Conservation (phyloP, 371 early-diverging fungal genomes). For the Mucor velutinosus region DNA sequence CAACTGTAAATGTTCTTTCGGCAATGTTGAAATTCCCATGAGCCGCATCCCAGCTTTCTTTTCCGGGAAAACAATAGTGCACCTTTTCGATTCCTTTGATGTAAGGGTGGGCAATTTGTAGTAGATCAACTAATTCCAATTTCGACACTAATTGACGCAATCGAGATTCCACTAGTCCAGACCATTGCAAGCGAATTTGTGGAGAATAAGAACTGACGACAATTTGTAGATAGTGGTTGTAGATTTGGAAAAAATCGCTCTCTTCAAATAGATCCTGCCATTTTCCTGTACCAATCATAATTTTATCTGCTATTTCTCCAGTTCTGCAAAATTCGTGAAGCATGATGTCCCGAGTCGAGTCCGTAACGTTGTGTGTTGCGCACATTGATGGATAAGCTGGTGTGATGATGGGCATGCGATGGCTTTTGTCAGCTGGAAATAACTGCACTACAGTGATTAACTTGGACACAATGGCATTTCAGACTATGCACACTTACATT, state of each 20-base stretch:
- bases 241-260: slow-evolving; percentile 89
- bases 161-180: slow-evolving; percentile 79
- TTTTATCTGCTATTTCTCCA: slow-evolving; percentile 70
- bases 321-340: slow-evolving; percentile 84
- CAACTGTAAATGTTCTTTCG: slow-evolving; percentile 32
- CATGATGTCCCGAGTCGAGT: slow-evolving; percentile 88
- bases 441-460: slow-evolving; percentile 35
- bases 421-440: slow-evolving; percentile 87
- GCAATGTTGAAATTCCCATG: slow-evolving; percentile 55
- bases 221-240: slow-evolving; percentile 93
- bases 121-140: slow-evolving; percentile 78
- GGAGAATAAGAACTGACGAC: slow-evolving; percentile 75
- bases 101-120: slow-evolving; percentile 86
- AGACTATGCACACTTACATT: slow-evolving; percentile 43
- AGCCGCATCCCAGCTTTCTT: slow-evolving; percentile 65
- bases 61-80: slow-evolving; percentile 55
- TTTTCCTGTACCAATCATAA: slow-evolving; percentile 68
- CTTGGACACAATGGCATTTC: no score
- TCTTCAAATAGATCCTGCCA: slow-evolving; percentile 80
- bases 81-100: slow-evolving; percentile 81
- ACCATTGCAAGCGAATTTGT: slow-evolving; percentile 76
- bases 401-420: slow-evolving; percentile 99
- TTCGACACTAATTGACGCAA: slow-evolving; percentile 87
- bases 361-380: slow-evolving; percentile 98
- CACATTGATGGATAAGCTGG: slow-evolving; percentile 99